phyloP scores from a whole-genome alignment of 202 grass and related monocot genomes.

The Dendrocalamus latiflorus region DNA sequence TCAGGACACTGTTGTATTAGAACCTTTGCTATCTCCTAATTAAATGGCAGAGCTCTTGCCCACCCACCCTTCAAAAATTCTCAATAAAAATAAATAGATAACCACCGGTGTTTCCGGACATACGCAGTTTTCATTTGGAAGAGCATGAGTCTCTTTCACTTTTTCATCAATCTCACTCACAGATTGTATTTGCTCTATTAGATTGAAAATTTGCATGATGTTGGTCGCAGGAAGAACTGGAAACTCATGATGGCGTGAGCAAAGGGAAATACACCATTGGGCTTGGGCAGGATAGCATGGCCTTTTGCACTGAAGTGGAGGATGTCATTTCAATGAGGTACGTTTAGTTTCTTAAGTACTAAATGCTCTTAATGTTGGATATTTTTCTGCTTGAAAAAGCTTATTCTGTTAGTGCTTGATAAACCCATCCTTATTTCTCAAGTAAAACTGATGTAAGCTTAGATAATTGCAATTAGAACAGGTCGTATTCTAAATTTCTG shows the following conservation, averaged over 20 bases:
- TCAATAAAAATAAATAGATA: no score
- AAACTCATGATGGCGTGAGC: slow-evolving; percentile 62
- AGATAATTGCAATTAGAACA: not conserved
- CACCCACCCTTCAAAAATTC: no score
- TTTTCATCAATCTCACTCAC: not conserved
- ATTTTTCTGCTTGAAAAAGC: not conserved
- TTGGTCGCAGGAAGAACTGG: slow-evolving; percentile 51
- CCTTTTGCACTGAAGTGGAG: slow-evolving; percentile 72
- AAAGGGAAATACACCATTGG: slow-evolving; percentile 90
- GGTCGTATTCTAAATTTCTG: not conserved
- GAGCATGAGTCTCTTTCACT: not conserved
- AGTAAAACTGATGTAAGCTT: not conserved
- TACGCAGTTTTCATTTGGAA: not conserved
- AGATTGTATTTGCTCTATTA: not conserved
- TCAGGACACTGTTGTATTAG: no score
- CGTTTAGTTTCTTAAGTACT: not conserved
- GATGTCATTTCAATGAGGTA: slow-evolving; percentile 90
- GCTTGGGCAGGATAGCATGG: slow-evolving; percentile 78
- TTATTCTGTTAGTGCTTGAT: not conserved
- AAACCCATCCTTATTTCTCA: not conserved
- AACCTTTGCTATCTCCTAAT: no score
- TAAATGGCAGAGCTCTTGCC: no score
- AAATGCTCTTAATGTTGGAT: not conserved
- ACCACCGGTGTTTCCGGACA: not conserved
- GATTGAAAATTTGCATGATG: not conserved